Base-by-base conservation (phyloP, 2,329 filamentous ascomycete genomes). In the Fulvia fulva region DNA sequence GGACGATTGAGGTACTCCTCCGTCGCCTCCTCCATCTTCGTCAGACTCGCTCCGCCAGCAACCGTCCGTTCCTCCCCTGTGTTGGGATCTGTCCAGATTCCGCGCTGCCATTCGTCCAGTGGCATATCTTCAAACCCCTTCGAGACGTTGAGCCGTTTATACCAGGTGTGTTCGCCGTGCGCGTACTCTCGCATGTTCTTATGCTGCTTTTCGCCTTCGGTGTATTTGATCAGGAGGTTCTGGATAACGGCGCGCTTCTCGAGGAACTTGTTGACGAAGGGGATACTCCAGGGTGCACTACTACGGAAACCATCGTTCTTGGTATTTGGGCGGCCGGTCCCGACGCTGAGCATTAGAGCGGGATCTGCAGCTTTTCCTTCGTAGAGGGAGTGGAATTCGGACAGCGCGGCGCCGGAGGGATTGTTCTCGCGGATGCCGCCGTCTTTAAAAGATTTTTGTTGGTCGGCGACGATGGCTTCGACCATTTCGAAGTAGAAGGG, bases 401-500 rank as follows among this genome's bases (percentile, higher is more conserved):
- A 75, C 53, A 77, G 74, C 0, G 78, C 78, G 7, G 78, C 77
- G 47, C 77, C 77, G 14, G 73, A 73, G 2, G 78, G 78, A 47
- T 80, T 81, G 70, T 81, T 80, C 55, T 80, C 78, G 34, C 78
- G 74, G 45, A 80, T 80, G 22, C 78, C 78, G 28, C 78, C 78
- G 57, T 80, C 78, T 65, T 80, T 80, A 72, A 80, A 80, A 9
- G 72, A 74, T 49, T 66, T 67, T 50, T 70, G 67, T 44, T 71
- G 70, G 22, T 72, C 72, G n/a, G 71, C 70, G 32, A 80, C 67
- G 28, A 78, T 74, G 5, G 76, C 75, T 55, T 75, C 72, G 9
- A 81, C 71, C 71, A 78, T 77, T 47, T 79, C 74, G 68, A 81
- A 80, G 67, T 78, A 80, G 65, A 80, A 80, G 0, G 80, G 80